Evolutionary conservation across 1,139 yeast genomes (phyloP).

Genomic region (Blastobotrys illinoisensis): DNA sequence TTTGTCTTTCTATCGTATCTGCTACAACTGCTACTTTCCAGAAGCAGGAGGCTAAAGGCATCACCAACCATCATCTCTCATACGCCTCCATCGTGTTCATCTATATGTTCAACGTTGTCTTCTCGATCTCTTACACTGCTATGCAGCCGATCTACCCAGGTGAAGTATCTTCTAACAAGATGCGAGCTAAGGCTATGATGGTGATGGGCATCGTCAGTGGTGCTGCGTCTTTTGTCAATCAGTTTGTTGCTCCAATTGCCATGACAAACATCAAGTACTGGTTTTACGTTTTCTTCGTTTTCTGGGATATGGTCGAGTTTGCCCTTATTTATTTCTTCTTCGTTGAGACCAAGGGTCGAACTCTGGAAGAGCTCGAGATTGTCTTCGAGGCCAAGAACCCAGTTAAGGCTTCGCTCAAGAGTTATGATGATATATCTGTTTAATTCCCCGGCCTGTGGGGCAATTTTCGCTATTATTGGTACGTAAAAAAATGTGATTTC

Average conservation of each 20-base stretch:
- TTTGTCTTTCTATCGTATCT: slow-evolving; percentile 16
- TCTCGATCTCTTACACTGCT: slow-evolving; percentile 14
- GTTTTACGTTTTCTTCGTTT: slow-evolving; percentile 46
- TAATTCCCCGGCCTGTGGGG: background rate
- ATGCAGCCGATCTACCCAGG: slow-evolving; percentile 31
- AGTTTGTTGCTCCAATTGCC: slow-evolving; percentile 52
- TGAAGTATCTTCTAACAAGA: slow-evolving; percentile 33
- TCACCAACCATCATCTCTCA: slow-evolving; percentile 10
- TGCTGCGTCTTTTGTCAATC: slow-evolving; percentile 33
- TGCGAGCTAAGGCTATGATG: slow-evolving; percentile 30
- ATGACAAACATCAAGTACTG: slow-evolving; percentile 53
- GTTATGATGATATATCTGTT: background rate
- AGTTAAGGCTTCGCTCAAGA: slow-evolving; percentile 22
- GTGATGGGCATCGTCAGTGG: slow-evolving; percentile 19
- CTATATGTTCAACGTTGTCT: slow-evolving; percentile 12
- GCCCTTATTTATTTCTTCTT: slow-evolving; percentile 39
- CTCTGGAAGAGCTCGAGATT: slow-evolving; percentile 58
- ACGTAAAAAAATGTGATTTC: too few species aligned
- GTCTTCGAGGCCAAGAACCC: slow-evolving; percentile 49
- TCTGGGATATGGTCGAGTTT: slow-evolving; percentile 19
- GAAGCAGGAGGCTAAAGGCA: slow-evolving; percentile 6
- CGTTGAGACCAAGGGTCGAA: slow-evolving; percentile 57
- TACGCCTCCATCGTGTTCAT: slow-evolving; percentile 14
- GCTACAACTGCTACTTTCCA: slow-evolving; percentile 14
- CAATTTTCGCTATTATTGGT: too few species aligned